Percentiles rank a stretch among this genome's conserved stretches.
Conservation (phyloP, 129 eudicot genomes). For the Chrysanthemum makinoi region DNA sequence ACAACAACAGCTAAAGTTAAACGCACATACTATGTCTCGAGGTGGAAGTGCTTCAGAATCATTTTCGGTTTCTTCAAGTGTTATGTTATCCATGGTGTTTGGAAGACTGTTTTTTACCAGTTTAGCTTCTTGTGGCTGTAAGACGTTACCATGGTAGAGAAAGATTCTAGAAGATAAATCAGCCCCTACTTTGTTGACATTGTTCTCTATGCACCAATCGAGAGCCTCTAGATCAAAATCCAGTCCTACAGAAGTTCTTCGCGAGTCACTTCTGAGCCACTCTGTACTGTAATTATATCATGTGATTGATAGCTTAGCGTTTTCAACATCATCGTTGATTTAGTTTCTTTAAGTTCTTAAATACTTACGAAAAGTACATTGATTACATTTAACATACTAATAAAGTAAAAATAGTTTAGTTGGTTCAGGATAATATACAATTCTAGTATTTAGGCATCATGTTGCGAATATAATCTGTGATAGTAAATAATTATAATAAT, state of each 20-base stretch:
- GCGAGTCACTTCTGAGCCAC: slow-evolving; percentile 83
- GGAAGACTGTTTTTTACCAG: slow-evolving; percentile 45
- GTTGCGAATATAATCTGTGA: too few relatives aligned
- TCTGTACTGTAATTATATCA: slow-evolving; percentile 61
- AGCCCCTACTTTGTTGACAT: slow-evolving; percentile 69
- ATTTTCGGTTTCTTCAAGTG: slow-evolving; percentile 46
- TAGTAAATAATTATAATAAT: too few relatives aligned
- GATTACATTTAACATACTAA: not conserved
- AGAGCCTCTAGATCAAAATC: slow-evolving; percentile 94
- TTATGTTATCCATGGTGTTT: slow-evolving; percentile 37
- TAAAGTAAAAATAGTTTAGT: not conserved
- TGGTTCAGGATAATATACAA: not conserved
- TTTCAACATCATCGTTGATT: not conserved
- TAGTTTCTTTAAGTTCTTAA: not conserved
- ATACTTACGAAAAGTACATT: not conserved
- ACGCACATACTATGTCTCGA: slow-evolving; percentile 91
- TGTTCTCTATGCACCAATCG: slow-evolving; percentile 83
- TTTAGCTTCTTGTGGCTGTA: slow-evolving; percentile 75
- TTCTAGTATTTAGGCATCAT: too few relatives aligned
- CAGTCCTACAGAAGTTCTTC: slow-evolving; percentile 81
- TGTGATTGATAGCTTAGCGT: slow-evolving; percentile 5
- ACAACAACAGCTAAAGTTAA: slow-evolving; percentile 97
- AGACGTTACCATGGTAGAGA: slow-evolving; percentile 90
- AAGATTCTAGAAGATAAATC: slow-evolving; percentile 68
- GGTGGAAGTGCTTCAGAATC: slow-evolving; percentile 45